Base-by-base conservation (phyloP, 1,284 basidiomycete species). In the Phenoliferia sp. region DNA sequence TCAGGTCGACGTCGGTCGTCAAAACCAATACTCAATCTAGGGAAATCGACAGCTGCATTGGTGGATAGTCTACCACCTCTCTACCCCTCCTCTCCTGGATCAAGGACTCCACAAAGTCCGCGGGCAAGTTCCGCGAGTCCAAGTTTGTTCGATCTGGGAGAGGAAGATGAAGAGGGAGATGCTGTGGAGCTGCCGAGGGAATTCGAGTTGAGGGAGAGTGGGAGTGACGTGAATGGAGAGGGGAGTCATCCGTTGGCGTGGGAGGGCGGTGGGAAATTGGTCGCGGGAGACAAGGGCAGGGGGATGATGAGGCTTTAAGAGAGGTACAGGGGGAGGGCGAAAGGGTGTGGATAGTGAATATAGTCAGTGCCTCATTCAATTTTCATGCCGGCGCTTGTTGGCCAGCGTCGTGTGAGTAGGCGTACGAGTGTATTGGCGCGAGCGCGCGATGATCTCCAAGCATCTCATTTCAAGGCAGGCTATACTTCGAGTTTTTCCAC, bases 131-230 rank as follows among this genome's bases (percentile, higher is more conserved):
- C n/a, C n/a, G 55, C 10, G 56, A 57, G 31, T 22, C 19, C 59
- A 48, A 61, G 50, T 17, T 32, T 63, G 35, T 67, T 67, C 22
- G 62, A 64, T 9, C 17, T 67, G 33, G 68, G 62, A 1, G 56
- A 36, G 17, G 65, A 62, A 19, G 65, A 29, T 4, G 65, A 69
- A 26, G 52, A 62, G 16, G 6, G 29, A 28, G 62, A 69, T 33
- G 62, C 67, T 22, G 64, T 64, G 32, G 67, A 69, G 54, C 34
- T 69, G 32, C 67, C 67, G 39, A 12, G 29, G 19, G 29, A 63
- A 26, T 69, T 69, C 32, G 36, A 28, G 59, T 31, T 59, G 26
- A 26, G n/a, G n/a, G n/a, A n/a, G n/a, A n/a, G n/a, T n/a, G n/a
- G n/a, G n/a, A n/a, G n/a, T n/a, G n/a, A n/a, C n/a, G n/a, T 17